phyloP scores from a whole-genome alignment of 2,329 filamentous ascomycete species.

The Sporothrix globosa region DNA sequence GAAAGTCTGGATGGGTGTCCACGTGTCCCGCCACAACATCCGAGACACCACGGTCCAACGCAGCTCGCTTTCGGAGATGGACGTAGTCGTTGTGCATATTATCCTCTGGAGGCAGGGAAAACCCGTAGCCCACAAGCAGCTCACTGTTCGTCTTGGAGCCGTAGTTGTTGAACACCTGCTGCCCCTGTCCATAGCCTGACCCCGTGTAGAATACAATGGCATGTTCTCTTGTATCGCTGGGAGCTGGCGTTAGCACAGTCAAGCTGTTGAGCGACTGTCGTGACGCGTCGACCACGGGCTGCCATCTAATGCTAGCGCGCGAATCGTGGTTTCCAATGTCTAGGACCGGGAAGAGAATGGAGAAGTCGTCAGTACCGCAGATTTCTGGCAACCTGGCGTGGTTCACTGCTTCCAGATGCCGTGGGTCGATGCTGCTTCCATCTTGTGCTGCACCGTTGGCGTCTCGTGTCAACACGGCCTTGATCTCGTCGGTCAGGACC shows the following conservation, averaged over 20 bases:
- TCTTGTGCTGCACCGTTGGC: slow-evolving; percentile 7
- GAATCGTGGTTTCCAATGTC: slow-evolving; percentile 74
- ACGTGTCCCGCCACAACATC: slow-evolving; percentile 23
- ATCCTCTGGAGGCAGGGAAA: slow-evolving; percentile 55
- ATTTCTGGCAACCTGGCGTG: slow-evolving; percentile 39
- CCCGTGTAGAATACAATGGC: slow-evolving; percentile 49
- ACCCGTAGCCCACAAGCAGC: slow-evolving; percentile 66
- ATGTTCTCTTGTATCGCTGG: not conserved
- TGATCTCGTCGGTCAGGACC: slow-evolving; percentile 50
- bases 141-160: slow-evolving; percentile 74
- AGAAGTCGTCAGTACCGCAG: slow-evolving; percentile 59
- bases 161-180: slow-evolving; percentile 71
- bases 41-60: slow-evolving; percentile 29
- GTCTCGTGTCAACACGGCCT: not conserved
- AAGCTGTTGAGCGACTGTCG: not conserved
- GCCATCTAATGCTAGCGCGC: slow-evolving; percentile 62
- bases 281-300: slow-evolving; percentile 46
- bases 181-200: slow-evolving; percentile 53
- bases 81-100: slow-evolving; percentile 63
- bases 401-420: not conserved
- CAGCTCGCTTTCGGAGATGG: slow-evolving; percentile 55
- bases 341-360: slow-evolving; percentile 69
- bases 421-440: not conserved
- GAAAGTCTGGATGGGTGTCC: slow-evolving; percentile 46
- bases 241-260: not conserved